A percentile compares a stretch with the other conserved stretches of the same genome.
phyloP scores from a whole-genome alignment of 768 basidiomycete genomes.

The Paxillus rubicundulus region DNA sequence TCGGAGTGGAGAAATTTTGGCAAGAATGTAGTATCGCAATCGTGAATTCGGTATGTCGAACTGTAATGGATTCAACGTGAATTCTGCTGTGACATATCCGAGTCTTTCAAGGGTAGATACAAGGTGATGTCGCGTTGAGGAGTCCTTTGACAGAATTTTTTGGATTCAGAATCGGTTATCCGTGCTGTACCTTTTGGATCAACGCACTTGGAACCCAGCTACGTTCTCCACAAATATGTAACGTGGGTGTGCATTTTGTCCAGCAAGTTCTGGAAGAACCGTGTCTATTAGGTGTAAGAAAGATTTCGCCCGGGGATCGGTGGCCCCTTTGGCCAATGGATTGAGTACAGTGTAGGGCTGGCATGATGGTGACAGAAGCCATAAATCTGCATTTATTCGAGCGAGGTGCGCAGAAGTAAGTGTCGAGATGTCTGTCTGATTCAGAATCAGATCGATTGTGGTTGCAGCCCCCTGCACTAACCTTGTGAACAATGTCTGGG shows the following conservation, averaged over 20 bases:
- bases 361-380: conserved; percentile 81
- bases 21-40: conserved; percentile 76
- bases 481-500: conserved; percentile 40
- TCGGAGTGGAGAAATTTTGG: conserved; percentile 44
- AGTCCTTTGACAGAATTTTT: conserved; percentile 44
- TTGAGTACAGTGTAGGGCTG: conserved; percentile 84
- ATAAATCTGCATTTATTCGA: conserved; percentile 52
- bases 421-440: conserved; percentile 58
- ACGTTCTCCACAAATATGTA: conserved; percentile 77
- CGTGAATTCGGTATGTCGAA: conserved; percentile 83
- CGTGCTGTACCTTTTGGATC: background rate
- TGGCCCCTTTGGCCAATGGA: conserved; percentile 63
- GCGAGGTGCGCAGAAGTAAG: conserved; percentile 50
- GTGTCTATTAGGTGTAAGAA: conserved; percentile 68
- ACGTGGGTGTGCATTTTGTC: conserved; percentile 45
- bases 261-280: conserved; percentile 59
- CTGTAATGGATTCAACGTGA: conserved; percentile 72
- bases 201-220: conserved; percentile 73
- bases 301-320: conserved; percentile 72
- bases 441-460: background rate
- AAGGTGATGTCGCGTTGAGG: conserved; percentile 59
- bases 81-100: conserved; percentile 58
- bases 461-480: background rate
- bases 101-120: conserved; percentile 49
- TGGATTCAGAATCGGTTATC: conserved; percentile 7